Percentiles rank a stretch among this genome's conserved stretches.
Conservation (phyloP, 345 rosid genomes). For the Theobroma cacao region DNA sequence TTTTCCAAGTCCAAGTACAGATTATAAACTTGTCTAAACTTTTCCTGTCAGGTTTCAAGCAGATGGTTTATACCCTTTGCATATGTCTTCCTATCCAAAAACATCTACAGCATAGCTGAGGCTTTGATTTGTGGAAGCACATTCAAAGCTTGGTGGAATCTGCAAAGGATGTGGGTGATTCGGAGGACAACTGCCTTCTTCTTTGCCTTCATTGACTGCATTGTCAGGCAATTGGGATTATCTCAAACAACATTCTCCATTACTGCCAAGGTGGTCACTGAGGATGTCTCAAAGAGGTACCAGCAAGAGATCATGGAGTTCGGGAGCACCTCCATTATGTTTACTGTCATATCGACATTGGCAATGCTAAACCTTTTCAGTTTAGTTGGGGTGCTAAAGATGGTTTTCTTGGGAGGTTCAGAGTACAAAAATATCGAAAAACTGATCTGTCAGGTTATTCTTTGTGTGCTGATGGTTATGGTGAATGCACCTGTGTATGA, state of each 20-base stretch:
- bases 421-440: neutral
- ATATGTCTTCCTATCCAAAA: slow-evolving; percentile 27
- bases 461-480: slow-evolving; percentile 29
- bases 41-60: slow-evolving; percentile 14
- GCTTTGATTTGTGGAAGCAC: slow-evolving; percentile 22
- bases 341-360: slow-evolving; percentile 32
- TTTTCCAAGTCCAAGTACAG: slow-evolving; percentile 9
- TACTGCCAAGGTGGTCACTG: slow-evolving; percentile 33
- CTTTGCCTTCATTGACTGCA: slow-evolving; percentile 30
- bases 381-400: slow-evolving; percentile 18
- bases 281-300: slow-evolving; percentile 35
- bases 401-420: neutral
- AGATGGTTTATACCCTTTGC: slow-evolving; percentile 37
- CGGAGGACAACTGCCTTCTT: slow-evolving; percentile 30
- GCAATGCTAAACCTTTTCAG: slow-evolving; percentile 42
- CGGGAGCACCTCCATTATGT: slow-evolving; percentile 32
- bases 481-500: slow-evolving; percentile 30
- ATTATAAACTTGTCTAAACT: neutral
- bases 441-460: slow-evolving; percentile 17
- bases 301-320: slow-evolving; percentile 41
- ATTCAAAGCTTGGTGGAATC: slow-evolving; percentile 41
- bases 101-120: slow-evolving; percentile 24
- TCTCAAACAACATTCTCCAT: slow-evolving; percentile 30
- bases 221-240: slow-evolving; percentile 30
- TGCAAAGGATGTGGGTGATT: slow-evolving; percentile 32